These are phyloP conservation scores for Saccharum spontaneum DNA, from an alignment of 176 grass and related monocot species.

Conservation along the genomic window DNA sequence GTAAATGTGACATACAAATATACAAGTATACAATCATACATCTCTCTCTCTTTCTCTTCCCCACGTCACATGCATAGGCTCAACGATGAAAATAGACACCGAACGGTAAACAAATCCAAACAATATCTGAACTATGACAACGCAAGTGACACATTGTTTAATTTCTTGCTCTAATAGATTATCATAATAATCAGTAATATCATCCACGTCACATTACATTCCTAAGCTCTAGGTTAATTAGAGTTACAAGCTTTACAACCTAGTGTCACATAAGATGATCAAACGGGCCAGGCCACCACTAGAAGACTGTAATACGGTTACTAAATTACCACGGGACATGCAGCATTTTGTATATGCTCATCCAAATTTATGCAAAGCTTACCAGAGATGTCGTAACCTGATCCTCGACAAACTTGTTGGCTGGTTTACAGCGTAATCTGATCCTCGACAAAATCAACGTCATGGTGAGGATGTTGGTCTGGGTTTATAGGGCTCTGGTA, in stretches of 20 bases:
- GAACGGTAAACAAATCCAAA: neutral
- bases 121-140: neutral
- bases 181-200: neutral
- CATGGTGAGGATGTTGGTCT: neutral
- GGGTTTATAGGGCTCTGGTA: conserved; percentile 27
- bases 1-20: neutral
- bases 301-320: neutral
- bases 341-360: neutral
- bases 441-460: conserved; percentile 38
- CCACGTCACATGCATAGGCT: neutral
- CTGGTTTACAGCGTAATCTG: conserved; percentile 3
- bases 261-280: neutral
- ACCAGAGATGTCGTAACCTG: neutral
- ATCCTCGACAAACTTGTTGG: neutral
- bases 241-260: neutral
- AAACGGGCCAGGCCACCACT: neutral
- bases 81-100: neutral
- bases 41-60: neutral
- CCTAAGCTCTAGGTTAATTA: neutral
- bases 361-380: neutral
- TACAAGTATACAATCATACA: neutral
- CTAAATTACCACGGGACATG: neutral
- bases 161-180: neutral
- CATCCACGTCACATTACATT: neutral
- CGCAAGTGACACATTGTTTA: neutral